Evolutionary conservation across 495 filamentous ascomycete genomes (phyloP).

Genomic region (Evansstolkia leycettana): DNA sequence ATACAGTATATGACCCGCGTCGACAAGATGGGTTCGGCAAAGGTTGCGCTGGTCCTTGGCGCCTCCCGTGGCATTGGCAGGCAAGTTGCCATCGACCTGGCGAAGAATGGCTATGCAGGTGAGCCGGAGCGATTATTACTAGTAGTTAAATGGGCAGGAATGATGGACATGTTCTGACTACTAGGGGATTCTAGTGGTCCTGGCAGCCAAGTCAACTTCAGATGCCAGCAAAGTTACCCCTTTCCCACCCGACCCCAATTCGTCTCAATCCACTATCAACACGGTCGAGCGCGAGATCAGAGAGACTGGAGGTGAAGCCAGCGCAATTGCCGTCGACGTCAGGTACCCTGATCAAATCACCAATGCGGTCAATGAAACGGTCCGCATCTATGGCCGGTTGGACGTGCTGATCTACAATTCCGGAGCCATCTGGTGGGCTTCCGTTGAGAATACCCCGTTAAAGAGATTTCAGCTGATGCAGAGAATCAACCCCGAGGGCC

Average conservation of each 20-base stretch:
- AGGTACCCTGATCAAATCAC: constrained; percentile 52
- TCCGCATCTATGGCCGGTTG: constrained; percentile 49
- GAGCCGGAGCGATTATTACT: constrained; percentile 7
- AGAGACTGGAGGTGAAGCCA: constrained; percentile 50
- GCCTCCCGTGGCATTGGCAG: constrained; percentile 70
- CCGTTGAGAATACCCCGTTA: constrained; percentile 59
- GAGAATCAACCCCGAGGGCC: constrained; percentile 62
- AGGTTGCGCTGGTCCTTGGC: constrained; percentile 59
- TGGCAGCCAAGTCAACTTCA: constrained; percentile 69
- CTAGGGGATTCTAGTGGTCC: constrained; percentile 60
- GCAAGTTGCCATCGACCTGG: constrained; percentile 65
- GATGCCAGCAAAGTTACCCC: constrained; percentile 40
- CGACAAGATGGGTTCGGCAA: constrained; percentile 4
- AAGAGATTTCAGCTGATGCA: constrained; percentile 79
- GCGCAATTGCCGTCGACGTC: constrained; percentile 59
- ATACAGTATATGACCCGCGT: background rate
- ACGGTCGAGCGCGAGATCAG: constrained; percentile 73
- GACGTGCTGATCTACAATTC: constrained; percentile 75
- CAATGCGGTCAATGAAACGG: constrained; percentile 44
- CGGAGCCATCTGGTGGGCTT: constrained; percentile 79
- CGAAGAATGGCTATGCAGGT: constrained; percentile 54
- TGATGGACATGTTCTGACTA: too few species aligned
- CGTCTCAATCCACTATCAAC: constrained; percentile 62
- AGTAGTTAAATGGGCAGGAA: background rate
- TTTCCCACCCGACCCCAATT: constrained; percentile 80